Evolutionary conservation across 352 stramenopile genomes (phyloP), one percentile per base, ranked within the genome.

Genomic region (Pythium guiyangense): DNA sequence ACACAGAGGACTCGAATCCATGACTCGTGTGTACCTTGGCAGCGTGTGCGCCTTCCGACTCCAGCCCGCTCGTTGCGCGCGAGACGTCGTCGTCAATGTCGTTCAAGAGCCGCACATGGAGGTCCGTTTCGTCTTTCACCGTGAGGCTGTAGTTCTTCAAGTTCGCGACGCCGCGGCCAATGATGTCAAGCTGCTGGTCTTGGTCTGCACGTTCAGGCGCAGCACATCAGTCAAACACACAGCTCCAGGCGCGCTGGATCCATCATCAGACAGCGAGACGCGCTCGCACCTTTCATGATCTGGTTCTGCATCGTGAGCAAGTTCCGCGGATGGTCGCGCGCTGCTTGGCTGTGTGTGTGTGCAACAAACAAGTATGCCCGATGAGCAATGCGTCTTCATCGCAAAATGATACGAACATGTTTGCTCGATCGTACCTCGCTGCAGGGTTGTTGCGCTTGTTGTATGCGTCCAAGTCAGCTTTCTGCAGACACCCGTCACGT

Each of bases 21-120:
- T 27, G 3, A 15, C n/a, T 17, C 59, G 57, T 46, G 57, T 46
- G 39, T 67, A 81, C 79, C 64, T 84, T 73, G 12, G 81, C 80
- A 55, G 89, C 89, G 26, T 82, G 86, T 3, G 73, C 73, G 20
- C 86, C 79, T 71, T 97, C 88, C 3, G 79, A 83, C 51, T 88
- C 77, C 31, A 97, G 82, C n/a, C 88, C 88, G 18, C 87, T 73
- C 1, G 86, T 94, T 6, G 89, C 89, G 25, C 74, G 74, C 8
- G 85, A 83, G 26, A 96, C 86, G 51, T 96, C 88, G 31, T 82
- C 74, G 60, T 96, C 89, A 37, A 97, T 96, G 34, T 96, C 89
- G 64, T 85, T 79, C 44, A 97, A 73, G 49, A 97, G 63, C 20
- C 89, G 79, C 40, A 96, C 81, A 67, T 97, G 89, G 18, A 96